Base-by-base conservation (phyloP, 1,284 basidiomycete species). In the Xerocomus amazonicus region DNA sequence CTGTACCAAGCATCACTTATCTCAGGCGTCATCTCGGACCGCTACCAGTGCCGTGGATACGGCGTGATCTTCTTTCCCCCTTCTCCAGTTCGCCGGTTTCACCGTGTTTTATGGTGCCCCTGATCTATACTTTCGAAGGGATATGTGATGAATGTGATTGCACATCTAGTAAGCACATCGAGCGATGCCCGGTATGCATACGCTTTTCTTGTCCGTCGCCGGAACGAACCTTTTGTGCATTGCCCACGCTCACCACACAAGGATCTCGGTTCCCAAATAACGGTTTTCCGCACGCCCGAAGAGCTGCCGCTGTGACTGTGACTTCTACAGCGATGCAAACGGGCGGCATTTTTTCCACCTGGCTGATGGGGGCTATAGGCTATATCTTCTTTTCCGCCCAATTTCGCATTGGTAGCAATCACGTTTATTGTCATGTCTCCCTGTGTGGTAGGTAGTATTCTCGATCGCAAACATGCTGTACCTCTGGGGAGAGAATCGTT, bases 1-100 rank as follows among this genome's bases (percentile, higher is more conserved):
- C 29, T 31, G 8, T 9, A 9, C 12, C 12, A n/a, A 43, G 43
- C 35, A 5, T n/a, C 33, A 28, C 33, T 44, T 16, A 9, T 44
- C 9, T 8, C 43, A 3, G 33, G 33, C 6, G 26, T 17, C n/a
- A 36, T 44, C 6, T 44, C 43, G 5, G 43, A 44, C n/a, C 33
- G 43, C 2, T 44, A 44, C 26, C 43, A 44, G 4, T 44, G 43
- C 28, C 43, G 43, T 36, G 43, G 43, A 27, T 36, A 44, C 26
- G 35, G 23, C n/a, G 26, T 28, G 10, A 44, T 35, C 14, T 16
- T 28, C n/a, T 7, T 9, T 27, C 28, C 35, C 33, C 9, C 6
- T 44, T 7, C 9, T 44, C 1, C 23, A 27, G 9, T 27, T 44
- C 6, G 33, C 19, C n/a, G 43, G 43, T 13, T 35, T 36, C 26